Conservation (phyloP, 2,329 filamentous ascomycete genomes). For the Xylaria sp. region DNA sequence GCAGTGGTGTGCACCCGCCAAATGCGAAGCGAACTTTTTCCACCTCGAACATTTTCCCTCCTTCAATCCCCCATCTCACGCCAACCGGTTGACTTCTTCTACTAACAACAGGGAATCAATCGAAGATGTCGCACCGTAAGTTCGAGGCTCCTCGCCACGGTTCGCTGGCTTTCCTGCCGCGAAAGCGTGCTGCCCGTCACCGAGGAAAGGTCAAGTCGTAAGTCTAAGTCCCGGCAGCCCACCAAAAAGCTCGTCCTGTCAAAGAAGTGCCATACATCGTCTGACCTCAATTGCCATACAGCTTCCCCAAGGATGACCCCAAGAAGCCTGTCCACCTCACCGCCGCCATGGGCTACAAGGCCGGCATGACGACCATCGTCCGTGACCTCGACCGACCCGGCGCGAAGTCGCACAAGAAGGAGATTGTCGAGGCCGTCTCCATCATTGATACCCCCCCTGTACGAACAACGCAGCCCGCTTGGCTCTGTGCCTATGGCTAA, state of each 20-base stretch:
- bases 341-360: slow-evolving; percentile 99
- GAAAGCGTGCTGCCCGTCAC: slow-evolving; percentile 94
- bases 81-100: slow-evolving; percentile 49
- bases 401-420: slow-evolving; percentile 99
- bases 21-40: slow-evolving; percentile 44
- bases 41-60: slow-evolving; percentile 38
- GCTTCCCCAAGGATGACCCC: slow-evolving; percentile 99
- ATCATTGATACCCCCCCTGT: slow-evolving; percentile 95
- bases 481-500: slow-evolving; percentile 78
- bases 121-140: slow-evolving; percentile 64
- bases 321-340: slow-evolving; percentile 99
- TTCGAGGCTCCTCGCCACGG: slow-evolving; percentile 93
- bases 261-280: slow-evolving; percentile 28
- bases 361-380: slow-evolving; percentile 99
- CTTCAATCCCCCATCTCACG: slow-evolving; percentile 43
- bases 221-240: slow-evolving; percentile 62
- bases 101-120: slow-evolving; percentile 50
- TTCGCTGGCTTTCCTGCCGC: slow-evolving; percentile 85
- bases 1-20: slow-evolving; percentile 26
- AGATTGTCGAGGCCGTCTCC: slow-evolving; percentile 88
- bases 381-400: slow-evolving; percentile 98
- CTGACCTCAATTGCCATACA: slow-evolving; percentile 53
- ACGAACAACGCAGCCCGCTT: slow-evolving; percentile 86
- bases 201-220: slow-evolving; percentile 98
- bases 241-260: slow-evolving; percentile 12